Percentiles rank a stretch among this genome's conserved stretches.
Evolutionary conservation across 2,329 filamentous ascomycete genomes (phyloP).

Genomic region (Fusarium sterilihyphosum): DNA sequence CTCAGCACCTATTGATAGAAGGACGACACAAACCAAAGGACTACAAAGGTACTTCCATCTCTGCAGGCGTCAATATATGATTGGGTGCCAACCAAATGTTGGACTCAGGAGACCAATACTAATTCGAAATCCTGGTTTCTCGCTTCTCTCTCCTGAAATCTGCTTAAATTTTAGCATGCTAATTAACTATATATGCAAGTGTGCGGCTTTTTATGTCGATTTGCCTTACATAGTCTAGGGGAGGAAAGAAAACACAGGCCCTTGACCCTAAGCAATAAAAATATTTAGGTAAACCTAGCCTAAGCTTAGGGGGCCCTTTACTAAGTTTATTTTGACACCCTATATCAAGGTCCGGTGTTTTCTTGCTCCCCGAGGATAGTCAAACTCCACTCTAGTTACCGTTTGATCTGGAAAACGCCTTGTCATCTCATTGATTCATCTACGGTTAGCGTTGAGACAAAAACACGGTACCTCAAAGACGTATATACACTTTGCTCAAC

Average conservation of each 20-base stretch:
- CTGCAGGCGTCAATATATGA: not conserved
- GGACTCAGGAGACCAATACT: not conserved
- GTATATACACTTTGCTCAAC: not conserved
- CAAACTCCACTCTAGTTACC: not conserved
- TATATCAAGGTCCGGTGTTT: too few relatives aligned
- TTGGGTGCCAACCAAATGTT: not conserved
- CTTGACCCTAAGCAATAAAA: too few relatives aligned
- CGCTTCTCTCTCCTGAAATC: not conserved
- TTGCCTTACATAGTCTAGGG: not conserved
- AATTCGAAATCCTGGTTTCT: not conserved
- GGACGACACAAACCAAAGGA: not conserved
- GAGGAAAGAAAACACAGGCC: too few relatives aligned
- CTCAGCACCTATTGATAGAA: not conserved
- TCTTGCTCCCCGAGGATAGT: not conserved
- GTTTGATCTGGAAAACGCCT: slow-evolving; percentile 9
- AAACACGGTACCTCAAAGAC: not conserved
- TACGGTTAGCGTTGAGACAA: slow-evolving; percentile 3
- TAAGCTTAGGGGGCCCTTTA: too few relatives aligned
- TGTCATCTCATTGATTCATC: slow-evolving; percentile 3
- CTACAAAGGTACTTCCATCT: not conserved
- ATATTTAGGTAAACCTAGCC: too few relatives aligned
- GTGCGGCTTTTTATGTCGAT: not conserved
- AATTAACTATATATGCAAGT: not conserved
- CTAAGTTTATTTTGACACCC: too few relatives aligned
- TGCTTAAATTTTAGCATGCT: not conserved